A percentile compares a stretch with the other conserved stretches of the same genome.
phyloP scores from a whole-genome alignment of 371 early-diverging fungal genomes.

The Blakeslea trispora region DNA sequence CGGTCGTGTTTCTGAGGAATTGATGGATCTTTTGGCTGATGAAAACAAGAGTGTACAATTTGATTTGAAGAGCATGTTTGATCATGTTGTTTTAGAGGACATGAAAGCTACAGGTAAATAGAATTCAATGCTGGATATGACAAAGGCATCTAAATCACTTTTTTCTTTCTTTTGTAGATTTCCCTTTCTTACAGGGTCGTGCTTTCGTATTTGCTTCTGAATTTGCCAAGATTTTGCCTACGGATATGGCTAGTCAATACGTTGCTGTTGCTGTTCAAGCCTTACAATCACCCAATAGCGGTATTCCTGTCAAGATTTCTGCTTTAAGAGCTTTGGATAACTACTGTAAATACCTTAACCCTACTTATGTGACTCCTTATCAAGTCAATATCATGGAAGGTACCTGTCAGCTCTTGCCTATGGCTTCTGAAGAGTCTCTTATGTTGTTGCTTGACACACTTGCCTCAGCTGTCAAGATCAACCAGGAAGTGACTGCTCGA shows the following conservation, averaged over 20 bases:
- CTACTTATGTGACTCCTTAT: conserved; percentile 61
- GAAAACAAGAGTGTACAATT: conserved; percentile 40
- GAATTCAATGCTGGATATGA: too few relatives aligned
- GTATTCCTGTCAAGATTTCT: conserved; percentile 73
- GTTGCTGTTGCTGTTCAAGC: conserved; percentile 75
- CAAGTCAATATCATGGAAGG: conserved; percentile 74
- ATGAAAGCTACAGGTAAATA: conserved; percentile 57
- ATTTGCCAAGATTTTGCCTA: conserved; percentile 75
- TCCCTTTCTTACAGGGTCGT: conserved; percentile 87
- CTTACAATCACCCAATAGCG: conserved; percentile 58
- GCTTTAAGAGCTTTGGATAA: conserved; percentile 79
- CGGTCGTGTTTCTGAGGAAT: conserved; percentile 63
- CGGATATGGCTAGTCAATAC: conserved; percentile 66
- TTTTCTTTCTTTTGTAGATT: conserved; percentile 43
- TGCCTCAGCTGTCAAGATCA: conserved; percentile 70
- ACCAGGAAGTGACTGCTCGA: conserved; percentile 68
- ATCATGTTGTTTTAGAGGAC: conserved; percentile 75
- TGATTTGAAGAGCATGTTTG: conserved; percentile 75
- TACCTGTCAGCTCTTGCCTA: conserved; percentile 60
- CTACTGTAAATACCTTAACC: conserved; percentile 66
- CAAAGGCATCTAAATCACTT: too few relatives aligned
- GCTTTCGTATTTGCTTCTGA: conserved; percentile 86
- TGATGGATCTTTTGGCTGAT: conserved; percentile 58
- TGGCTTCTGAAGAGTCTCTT: conserved; percentile 77
- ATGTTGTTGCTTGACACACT: conserved; percentile 82